Conservation (phyloP, 306 rosid species). For the Ochetophila trinervis region DNA sequence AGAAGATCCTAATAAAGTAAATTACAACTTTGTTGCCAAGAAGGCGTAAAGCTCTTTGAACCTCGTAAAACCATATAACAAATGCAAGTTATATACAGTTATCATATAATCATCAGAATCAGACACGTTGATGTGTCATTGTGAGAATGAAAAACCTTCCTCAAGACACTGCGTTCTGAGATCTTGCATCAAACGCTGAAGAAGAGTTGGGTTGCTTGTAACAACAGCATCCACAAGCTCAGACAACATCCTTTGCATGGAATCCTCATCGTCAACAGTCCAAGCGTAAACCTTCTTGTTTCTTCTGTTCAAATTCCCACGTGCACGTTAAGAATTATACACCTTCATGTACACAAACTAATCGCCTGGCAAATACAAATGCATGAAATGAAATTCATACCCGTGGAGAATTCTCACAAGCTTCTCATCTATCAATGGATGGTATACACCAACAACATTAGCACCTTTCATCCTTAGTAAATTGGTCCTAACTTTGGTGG, state of each 20-base stretch:
- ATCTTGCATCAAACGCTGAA: constrained; percentile 73
- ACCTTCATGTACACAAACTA: background rate
- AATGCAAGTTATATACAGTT: no score
- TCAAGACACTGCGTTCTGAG: constrained; percentile 63
- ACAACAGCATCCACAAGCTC: constrained; percentile 79
- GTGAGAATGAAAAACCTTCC: constrained; percentile 60
- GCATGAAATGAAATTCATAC: constrained; percentile 35
- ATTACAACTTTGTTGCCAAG: no score
- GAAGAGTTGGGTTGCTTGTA: constrained; percentile 70
- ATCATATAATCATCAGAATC: no score
- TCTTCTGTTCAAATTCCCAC: constrained; percentile 44
- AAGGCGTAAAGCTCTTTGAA: no score
- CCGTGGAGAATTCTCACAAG: constrained; percentile 64
- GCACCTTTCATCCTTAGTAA: constrained; percentile 81
- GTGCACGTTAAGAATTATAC: constrained; percentile 16
- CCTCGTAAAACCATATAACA: no score
- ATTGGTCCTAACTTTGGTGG: constrained; percentile 56
- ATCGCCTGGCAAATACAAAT: background rate
- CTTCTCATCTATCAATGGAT: constrained; percentile 72
- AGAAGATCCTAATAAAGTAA: no score
- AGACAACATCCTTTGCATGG: constrained; percentile 62
- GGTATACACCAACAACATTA: constrained; percentile 79
- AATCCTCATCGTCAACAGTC: constrained; percentile 76
- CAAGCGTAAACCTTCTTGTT: constrained; percentile 78
- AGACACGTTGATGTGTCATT: constrained; percentile 12